These are phyloP conservation scores for Salix caprea DNA, from an alignment of 345 rosid species.

Conservation along the genomic window DNA sequence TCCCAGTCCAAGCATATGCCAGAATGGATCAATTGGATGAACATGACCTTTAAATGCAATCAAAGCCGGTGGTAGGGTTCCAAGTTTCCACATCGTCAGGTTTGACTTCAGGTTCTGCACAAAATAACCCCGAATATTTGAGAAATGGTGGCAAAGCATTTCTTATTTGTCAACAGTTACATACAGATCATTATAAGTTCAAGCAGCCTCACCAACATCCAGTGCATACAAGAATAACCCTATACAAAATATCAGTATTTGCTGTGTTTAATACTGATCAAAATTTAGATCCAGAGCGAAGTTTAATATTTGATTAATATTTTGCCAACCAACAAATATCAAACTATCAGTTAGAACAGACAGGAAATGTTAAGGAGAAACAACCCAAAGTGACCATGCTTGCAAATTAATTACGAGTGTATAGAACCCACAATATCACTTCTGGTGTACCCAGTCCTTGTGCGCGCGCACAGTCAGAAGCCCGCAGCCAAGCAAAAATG, in stretches of 20 bases:
- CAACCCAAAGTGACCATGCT: neutral
- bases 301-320: neutral
- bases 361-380: neutral
- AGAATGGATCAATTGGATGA: constrained; percentile 73
- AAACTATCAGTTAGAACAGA: neutral
- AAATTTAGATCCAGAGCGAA: neutral
- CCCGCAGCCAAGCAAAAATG: neutral
- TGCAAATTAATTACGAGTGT: neutral
- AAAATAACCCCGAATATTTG: neutral
- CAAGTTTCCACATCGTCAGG: constrained; percentile 95
- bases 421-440: neutral
- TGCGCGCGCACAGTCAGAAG: neutral
- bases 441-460: neutral
- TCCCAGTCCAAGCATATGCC: constrained; percentile 99
- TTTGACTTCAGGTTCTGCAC: constrained; percentile 83
- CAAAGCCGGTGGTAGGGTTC: constrained; percentile 96
- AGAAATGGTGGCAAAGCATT: neutral
- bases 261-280: neutral
- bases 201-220: neutral
- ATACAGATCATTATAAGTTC: neutral
- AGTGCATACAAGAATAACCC: neutral
- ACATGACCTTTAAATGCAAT: constrained; percentile 89
- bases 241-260: neutral
- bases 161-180: constrained; percentile 2
- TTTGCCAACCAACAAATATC: neutral